Percentiles rank a stretch among this genome's conserved stretches.
Evolutionary conservation across 495 filamentous ascomycete genomes (phyloP).

Genomic region (Xylaria telfairii): DNA sequence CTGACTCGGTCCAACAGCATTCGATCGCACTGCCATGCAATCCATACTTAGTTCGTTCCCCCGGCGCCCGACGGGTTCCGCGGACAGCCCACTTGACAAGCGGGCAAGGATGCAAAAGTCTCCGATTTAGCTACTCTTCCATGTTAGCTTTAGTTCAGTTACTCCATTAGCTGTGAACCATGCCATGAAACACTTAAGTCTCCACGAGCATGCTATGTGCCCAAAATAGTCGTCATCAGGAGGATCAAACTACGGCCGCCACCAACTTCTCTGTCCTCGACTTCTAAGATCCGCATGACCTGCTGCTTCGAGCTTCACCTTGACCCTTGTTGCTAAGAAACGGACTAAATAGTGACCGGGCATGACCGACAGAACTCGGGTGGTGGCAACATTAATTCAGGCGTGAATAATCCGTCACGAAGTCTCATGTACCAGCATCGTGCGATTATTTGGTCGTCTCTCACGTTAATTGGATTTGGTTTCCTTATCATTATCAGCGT

Average conservation of each 20-base stretch:
- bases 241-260: background rate
- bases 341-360: background rate
- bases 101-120: background rate
- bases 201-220: background rate
- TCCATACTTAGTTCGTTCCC: background rate
- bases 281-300: background rate
- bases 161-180: background rate
- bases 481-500: too few relatives aligned
- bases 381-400: background rate
- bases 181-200: background rate
- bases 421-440: background rate
- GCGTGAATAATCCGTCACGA: background rate
- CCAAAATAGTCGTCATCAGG: background rate
- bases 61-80: constrained; percentile 3
- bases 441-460: too few relatives aligned
- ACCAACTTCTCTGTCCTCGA: background rate
- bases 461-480: too few relatives aligned
- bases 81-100: background rate
- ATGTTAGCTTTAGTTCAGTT: background rate
- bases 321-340: background rate
- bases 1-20: background rate
- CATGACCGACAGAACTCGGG: background rate
- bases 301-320: background rate
- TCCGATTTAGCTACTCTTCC: background rate
- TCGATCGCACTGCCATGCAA: background rate